These are phyloP conservation scores for Tilletia caries DNA, from an alignment of 1,284 basidiomycete species.

Conservation along the genomic window DNA sequence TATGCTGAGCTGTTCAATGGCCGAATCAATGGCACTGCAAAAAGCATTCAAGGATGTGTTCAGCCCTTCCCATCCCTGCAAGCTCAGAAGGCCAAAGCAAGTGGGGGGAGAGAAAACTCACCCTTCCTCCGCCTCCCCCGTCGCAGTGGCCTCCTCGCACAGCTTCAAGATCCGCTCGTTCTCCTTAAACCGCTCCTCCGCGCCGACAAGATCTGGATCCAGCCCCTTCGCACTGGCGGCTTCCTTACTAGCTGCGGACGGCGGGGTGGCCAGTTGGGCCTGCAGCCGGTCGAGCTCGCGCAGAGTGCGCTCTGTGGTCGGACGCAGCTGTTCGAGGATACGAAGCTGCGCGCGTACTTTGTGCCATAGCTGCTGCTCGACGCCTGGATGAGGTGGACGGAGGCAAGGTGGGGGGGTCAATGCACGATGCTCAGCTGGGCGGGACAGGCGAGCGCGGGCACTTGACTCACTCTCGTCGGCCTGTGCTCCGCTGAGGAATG, in stretches of 20 bases:
- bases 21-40: conserved; percentile 33
- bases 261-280: neutral
- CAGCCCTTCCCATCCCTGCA: no score
- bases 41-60: neutral
- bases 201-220: conserved; percentile 24
- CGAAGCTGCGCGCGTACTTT: conserved; percentile 38
- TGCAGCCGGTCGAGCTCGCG: conserved; percentile 15
- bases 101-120: no score
- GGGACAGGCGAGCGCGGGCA: neutral
- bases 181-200: conserved; percentile 27
- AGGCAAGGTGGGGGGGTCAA: no score
- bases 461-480: neutral
- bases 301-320: conserved; percentile 23
- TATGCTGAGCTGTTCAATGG: conserved; percentile 42
- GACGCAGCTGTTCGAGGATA: conserved; percentile 38
- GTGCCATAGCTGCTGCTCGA: conserved; percentile 49
- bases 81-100: no score
- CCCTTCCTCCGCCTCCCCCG: conserved; percentile 28
- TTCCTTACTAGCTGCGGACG: conserved; percentile 7
- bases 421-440: neutral
- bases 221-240: conserved; percentile 21
- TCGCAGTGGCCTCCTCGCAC: conserved; percentile 30
- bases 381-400: neutral
- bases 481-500: neutral
- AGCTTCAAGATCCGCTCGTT: conserved; percentile 17